A percentile compares a stretch with the other conserved stretches of the same genome.
Evolutionary conservation across 192 early-diverging fungal species (phyloP).

Genomic region (Entophlyctis luteolus): DNA sequence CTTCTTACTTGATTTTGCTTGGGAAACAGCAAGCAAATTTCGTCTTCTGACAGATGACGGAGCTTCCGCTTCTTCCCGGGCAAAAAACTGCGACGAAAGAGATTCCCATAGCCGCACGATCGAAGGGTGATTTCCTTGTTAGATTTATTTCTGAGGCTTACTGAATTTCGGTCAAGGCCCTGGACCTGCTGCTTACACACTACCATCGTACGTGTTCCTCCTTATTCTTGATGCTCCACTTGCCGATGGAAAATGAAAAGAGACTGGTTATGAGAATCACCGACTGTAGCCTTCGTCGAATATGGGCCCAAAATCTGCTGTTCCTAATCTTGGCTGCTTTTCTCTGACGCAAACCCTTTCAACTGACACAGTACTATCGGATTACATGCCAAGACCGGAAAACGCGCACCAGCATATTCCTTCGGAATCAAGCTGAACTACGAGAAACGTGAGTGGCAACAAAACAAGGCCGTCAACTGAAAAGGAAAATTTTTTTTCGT

Average conservation of each 20-base stretch:
- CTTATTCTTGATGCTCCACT: too few species aligned
- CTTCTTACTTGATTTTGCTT: too few species aligned
- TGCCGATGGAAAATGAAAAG: too few species aligned
- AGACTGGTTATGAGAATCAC: too few species aligned
- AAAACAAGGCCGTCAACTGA: not conserved
- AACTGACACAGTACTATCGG: conserved; percentile 56
- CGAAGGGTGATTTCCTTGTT: conserved; percentile 39
- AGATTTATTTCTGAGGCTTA: not conserved
- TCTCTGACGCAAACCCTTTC: too few species aligned
- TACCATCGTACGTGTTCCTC: too few species aligned
- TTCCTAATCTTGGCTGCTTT: too few species aligned
- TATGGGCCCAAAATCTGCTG: too few species aligned
- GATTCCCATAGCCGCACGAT: conserved; percentile 53
- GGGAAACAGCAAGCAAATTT: too few species aligned
- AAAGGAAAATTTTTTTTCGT: conserved; percentile 3
- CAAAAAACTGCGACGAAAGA: conserved; percentile 18
- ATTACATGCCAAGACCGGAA: conserved; percentile 41
- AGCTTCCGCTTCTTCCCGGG: not conserved
- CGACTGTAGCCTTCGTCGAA: too few species aligned
- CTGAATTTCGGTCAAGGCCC: conserved; percentile 41
- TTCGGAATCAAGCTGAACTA: conserved; percentile 53
- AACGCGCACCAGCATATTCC: conserved; percentile 55
- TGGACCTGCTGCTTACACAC: conserved; percentile 56
- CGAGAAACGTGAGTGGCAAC: conserved; percentile 26
- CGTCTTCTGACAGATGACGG: not conserved